Base-by-base conservation (phyloP, 179 eudicot genomes). In the Silene noctiflora region DNA sequence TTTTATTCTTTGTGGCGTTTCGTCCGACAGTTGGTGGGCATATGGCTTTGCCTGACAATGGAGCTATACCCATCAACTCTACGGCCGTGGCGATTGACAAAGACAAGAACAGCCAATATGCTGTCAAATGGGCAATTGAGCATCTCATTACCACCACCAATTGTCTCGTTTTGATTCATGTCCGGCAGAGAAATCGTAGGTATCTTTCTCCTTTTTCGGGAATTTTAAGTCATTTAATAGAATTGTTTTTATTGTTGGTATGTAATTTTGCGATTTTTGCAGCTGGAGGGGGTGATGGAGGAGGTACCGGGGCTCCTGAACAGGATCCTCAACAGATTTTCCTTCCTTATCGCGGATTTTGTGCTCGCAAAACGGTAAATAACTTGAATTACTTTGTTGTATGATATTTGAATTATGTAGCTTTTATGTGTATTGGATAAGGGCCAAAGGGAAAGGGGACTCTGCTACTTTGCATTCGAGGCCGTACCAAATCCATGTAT, bases 101-200 rank as follows among this genome's bases (percentile, higher is more conserved):
- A 75, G 88, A 85, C 42, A 85, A 81, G 76, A 29, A 85, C 35
- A 85, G 86, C 73, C 86, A 80, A 19, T 70, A 78, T 22, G 88
- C 88, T 7, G 85, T 85, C 12, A 83, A 78, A 76, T 85, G 88
- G 88, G 83, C 88, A 6, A 53, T 81, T 78, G 88, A 85, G 74
- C 84, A 80, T 80, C 84, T 85, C 1, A n/a, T 83, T 53, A 46
- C 66, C 27, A 48, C 39, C 66, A 76, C 60, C 5, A 67, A 59
- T 20, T 61, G 73, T 70, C 63, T 85, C 77, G 48, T 78, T 5
- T 80, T 85, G 84, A 11, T 85, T 67, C 88, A 85, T 81, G 88
- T 85, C 25, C 73, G 55, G 33, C 78, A 44, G 42, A 83, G 74
- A 76, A 83, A 81, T 74, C 82, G 88, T 85, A 83, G 88, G 88